Base-by-base conservation (phyloP, 2,329 filamentous ascomycete genomes). In the Alternaria angustiovoidea region DNA sequence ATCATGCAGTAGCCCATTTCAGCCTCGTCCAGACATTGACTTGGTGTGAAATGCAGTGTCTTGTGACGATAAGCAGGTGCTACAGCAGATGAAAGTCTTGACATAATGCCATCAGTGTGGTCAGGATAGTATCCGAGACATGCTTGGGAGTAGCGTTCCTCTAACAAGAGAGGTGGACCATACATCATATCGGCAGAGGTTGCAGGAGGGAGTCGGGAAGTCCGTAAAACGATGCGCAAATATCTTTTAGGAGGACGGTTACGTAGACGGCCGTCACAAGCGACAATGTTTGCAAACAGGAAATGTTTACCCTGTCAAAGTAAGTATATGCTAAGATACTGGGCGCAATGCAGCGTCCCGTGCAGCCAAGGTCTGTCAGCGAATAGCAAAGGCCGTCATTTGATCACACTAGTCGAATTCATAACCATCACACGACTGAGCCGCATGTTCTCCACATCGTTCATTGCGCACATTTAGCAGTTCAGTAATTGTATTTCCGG, bases 401-500 rank as follows among this genome's bases (percentile, higher is more conserved):
- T 30, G 46, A 26, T 57, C 49, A 46, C 46, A 38, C 28, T 47
- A 53, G 38, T 32, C 57, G 20, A 38, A 24, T 52, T 54, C 26
- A 43, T 43, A 46, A 24, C 38, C 30, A 49, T 53, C 36, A 44
- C 47, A 57, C 52, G 51, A 53, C 51, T 58, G 53, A 68, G 62
- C 64, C 62, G 63, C 62, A 56, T 54, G 32, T 48, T 58, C 52
- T 61, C 62, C 59, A 65, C 52, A 60, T 26, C 6, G 28, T 41
- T 56, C 60, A 24, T 22, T 38, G 24, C 42, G 22, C 30, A 60
- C 41, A 49, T 62, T 14, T 56, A 57, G 61, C 52, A 39, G 51
- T 36, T 38, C 47, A 57, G 55, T 59, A 59, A 64, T 65, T 67
- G 65, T 46, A 57, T 64, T 46, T 54, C 59, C 43, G 52, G 62